Conservation (phyloP, 2,329 filamentous ascomycete genomes). For the Chaetomium olivaceum region DNA sequence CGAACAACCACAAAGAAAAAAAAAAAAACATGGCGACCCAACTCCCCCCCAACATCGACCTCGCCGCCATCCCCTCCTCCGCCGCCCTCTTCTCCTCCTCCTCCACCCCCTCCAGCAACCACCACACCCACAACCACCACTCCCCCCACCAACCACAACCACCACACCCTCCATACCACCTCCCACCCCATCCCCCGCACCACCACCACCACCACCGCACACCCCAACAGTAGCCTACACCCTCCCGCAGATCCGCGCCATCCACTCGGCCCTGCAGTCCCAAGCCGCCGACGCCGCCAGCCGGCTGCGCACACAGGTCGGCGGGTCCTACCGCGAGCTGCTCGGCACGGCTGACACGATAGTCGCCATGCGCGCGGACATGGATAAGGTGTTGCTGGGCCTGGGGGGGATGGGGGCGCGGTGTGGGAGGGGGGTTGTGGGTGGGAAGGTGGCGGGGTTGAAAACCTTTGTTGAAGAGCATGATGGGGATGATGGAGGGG, state of each 20-base stretch:
- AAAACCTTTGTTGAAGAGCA: slow-evolving; percentile 45
- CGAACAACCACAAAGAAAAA: not conserved
- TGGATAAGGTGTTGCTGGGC: slow-evolving; percentile 70
- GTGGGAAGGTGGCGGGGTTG: slow-evolving; percentile 63
- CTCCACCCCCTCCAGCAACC: slow-evolving; percentile 6
- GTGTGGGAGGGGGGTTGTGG: slow-evolving; percentile 73
- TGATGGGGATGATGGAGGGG: slow-evolving; percentile 20
- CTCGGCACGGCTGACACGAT: slow-evolving; percentile 93
- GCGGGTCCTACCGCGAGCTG: slow-evolving; percentile 78
- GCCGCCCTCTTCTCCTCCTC: slow-evolving; percentile 22
- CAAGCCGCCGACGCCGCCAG: slow-evolving; percentile 63
- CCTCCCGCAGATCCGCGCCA: slow-evolving; percentile 63
- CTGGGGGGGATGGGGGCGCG: slow-evolving; percentile 71
- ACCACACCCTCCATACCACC: slow-evolving; percentile 24
- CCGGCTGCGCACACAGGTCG: slow-evolving; percentile 64
- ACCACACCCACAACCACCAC: not conserved
- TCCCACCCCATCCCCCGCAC: not conserved
- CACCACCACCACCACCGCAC: not conserved
- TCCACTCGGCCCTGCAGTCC: slow-evolving; percentile 60
- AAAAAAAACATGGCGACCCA: slow-evolving; percentile 13
- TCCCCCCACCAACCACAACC: not conserved
- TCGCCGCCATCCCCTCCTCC: slow-evolving; percentile 19
- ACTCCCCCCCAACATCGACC: slow-evolving; percentile 19
- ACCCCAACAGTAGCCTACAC: slow-evolving; percentile 44
- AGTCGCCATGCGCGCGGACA: slow-evolving; percentile 80